Evolutionary conservation across 2,329 filamentous ascomycete genomes (phyloP).

Genomic region (Ploettnerulaceae sp.): DNA sequence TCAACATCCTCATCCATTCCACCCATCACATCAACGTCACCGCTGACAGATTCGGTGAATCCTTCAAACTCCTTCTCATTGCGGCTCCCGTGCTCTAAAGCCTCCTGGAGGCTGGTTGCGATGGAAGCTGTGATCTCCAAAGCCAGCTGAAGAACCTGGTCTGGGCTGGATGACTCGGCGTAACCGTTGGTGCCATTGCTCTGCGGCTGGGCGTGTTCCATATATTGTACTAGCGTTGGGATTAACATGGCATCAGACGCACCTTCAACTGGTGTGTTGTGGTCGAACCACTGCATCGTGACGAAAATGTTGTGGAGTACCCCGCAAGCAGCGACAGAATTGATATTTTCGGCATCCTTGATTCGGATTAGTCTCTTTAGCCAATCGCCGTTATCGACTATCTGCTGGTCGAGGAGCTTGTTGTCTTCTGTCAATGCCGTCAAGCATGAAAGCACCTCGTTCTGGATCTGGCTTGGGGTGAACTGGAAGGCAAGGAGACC

Average conservation of each 20-base stretch:
- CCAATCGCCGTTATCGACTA: conserved; percentile 48
- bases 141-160: conserved; percentile 40
- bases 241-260: conserved; percentile 49
- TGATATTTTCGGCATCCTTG: conserved; percentile 43
- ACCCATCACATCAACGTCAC: conserved; percentile 30
- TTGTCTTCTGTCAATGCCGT: conserved; percentile 59
- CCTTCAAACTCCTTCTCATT: conserved; percentile 39
- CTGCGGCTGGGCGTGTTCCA: conserved; percentile 22
- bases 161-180: conserved; percentile 24
- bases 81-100: conserved; percentile 42
- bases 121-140: conserved; percentile 62
- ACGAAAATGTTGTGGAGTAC: conserved; percentile 59
- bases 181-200: conserved; percentile 23
- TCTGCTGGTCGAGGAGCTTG: conserved; percentile 44
- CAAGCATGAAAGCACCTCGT: conserved; percentile 50
- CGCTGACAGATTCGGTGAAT: conserved; percentile 27
- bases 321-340: conserved; percentile 53
- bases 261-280: conserved; percentile 43
- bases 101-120: conserved; percentile 52
- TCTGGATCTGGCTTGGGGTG: conserved; percentile 37
- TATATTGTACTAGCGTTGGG: conserved; percentile 37
- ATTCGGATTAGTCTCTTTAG: conserved; percentile 47
- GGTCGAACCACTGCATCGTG: conserved; percentile 48
- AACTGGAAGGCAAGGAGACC: conserved; percentile 42
- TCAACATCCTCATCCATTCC: conserved; percentile 19